Conservation (phyloP, 768 basidiomycete genomes). For the Arthromyces matolae region DNA sequence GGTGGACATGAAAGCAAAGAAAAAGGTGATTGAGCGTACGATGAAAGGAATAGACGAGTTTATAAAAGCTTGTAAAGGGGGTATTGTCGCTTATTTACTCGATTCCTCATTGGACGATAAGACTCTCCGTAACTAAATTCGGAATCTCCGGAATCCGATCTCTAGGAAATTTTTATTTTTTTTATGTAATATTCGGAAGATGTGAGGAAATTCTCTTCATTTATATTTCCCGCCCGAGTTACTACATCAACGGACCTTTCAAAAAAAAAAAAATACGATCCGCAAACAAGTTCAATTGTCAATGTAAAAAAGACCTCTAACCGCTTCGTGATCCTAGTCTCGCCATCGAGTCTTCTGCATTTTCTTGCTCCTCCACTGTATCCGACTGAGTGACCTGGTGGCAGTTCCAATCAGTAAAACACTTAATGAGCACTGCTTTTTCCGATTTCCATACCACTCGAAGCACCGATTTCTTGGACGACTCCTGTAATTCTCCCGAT, state of each 20-base stretch:
- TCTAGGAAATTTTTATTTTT: constrained; percentile 7
- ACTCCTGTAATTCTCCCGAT: constrained; percentile 95
- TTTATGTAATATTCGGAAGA: not conserved
- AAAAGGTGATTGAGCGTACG: constrained; percentile 17
- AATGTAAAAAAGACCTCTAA: constrained; percentile 37
- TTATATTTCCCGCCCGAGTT: not conserved
- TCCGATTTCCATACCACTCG: constrained; percentile 35
- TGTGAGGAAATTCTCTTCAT: not conserved
- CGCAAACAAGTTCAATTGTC: constrained; percentile 15
- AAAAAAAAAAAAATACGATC: constrained; percentile 20
- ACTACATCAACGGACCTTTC: constrained; percentile 48
- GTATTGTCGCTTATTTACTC: constrained; percentile 22
- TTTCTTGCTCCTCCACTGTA: constrained; percentile 81
- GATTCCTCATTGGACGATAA: constrained; percentile 45
- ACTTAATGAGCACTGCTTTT: not conserved
- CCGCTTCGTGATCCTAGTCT: constrained; percentile 71
- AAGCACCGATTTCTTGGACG: constrained; percentile 88
- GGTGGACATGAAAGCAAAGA: constrained; percentile 26
- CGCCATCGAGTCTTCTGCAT: constrained; percentile 75
- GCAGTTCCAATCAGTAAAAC: not conserved
- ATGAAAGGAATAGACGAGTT: constrained; percentile 17
- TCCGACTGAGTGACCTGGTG: constrained; percentile 81
- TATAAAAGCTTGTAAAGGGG: constrained; percentile 18
- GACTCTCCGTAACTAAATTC: constrained; percentile 15
- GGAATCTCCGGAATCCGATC: constrained; percentile 17